Percentiles rank a stretch among this genome's conserved stretches.
These are phyloP conservation scores for Colletotrichum cereale DNA, from an alignment of 2,329 filamentous ascomycete species.

Conservation along the genomic window DNA sequence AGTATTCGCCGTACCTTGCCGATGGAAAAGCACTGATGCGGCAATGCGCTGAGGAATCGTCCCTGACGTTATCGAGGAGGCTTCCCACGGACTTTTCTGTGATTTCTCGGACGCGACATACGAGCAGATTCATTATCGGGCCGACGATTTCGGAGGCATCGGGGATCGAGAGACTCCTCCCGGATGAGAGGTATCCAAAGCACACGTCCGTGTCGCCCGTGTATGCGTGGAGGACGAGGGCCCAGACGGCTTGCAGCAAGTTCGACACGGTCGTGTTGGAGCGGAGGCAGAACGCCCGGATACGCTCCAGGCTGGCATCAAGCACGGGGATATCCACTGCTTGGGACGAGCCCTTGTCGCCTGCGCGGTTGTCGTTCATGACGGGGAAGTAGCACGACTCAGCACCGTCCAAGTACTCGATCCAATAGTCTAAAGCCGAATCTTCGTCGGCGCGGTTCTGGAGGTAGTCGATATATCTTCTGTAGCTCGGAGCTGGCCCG, in stretches of 20 bases:
- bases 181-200: constrained; percentile 35
- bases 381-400: constrained; percentile 44
- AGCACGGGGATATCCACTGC: constrained; percentile 14
- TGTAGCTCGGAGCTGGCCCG: constrained; percentile 30
- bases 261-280: constrained; percentile 21
- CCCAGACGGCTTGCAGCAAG: constrained; percentile 26
- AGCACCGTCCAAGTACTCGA: constrained; percentile 37
- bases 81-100: background rate
- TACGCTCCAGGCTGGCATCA: background rate
- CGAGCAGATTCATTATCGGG: constrained; percentile 30
- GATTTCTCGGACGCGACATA: constrained; percentile 13
- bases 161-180: constrained; percentile 13
- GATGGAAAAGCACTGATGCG: constrained; percentile 35
- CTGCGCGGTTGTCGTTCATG: constrained; percentile 21
- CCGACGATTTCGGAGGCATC: constrained; percentile 29
- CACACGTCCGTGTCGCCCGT: constrained; percentile 16
- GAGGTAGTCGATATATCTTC: constrained; percentile 42
- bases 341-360: constrained; percentile 8
- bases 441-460: constrained; percentile 29
- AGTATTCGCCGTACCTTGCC: constrained; percentile 32
- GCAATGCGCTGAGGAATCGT: constrained; percentile 33
- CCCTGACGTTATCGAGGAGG: constrained; percentile 7
- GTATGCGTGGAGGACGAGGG: constrained; percentile 23
- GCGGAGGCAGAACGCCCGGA: constrained; percentile 13
- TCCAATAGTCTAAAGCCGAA: constrained; percentile 42